Percentiles rank a stretch among this genome's conserved stretches.
phyloP scores from a whole-genome alignment of 257 asterid genomes.

The Prunella vulgaris region DNA sequence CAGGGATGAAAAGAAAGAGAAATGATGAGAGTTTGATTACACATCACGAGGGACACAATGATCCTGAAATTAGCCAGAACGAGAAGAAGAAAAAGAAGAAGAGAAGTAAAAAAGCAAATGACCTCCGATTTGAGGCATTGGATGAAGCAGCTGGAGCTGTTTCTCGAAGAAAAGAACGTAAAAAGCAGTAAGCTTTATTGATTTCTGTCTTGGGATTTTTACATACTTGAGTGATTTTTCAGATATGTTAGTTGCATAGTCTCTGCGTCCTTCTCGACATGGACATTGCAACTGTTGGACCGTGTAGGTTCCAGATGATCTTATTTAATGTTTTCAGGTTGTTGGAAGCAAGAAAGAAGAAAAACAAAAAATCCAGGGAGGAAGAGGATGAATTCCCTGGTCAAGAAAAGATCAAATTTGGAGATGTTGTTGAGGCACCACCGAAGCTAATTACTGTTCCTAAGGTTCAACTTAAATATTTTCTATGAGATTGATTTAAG shows the following conservation, averaged over 20 bases:
- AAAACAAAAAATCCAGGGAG: conserved; percentile 35
- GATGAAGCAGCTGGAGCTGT: conserved; percentile 38
- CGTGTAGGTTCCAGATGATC: neutral
- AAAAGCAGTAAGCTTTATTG: conserved; percentile 63
- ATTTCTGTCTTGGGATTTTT: neutral
- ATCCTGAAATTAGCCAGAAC: conserved; percentile 12
- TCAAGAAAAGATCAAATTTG: conserved; percentile 65
- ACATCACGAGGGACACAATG: conserved; percentile 19
- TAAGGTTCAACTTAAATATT: conserved; percentile 42
- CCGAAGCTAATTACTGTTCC: conserved; percentile 76
- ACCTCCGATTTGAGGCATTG: conserved; percentile 62
- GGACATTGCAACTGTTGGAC: neutral
- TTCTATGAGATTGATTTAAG: neutral
- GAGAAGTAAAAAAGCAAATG: conserved; percentile 52
- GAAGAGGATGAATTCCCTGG: conserved; percentile 52
- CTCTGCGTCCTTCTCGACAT: neutral
- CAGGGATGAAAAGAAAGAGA: conserved; percentile 41
- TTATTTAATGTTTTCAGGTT: conserved; percentile 46
- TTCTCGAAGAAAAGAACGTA: conserved; percentile 74
- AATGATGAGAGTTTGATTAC: conserved; percentile 27
- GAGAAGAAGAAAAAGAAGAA: conserved; percentile 61
- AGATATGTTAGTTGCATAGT: neutral
- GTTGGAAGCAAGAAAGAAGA: conserved; percentile 64
- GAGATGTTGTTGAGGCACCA: conserved; percentile 88
- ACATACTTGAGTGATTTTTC: neutral